Percentiles rank a stretch among this genome's conserved stretches.
Evolutionary conservation across 2,329 filamentous ascomycete species (phyloP).

Genomic region (Cytospora schulzeri): DNA sequence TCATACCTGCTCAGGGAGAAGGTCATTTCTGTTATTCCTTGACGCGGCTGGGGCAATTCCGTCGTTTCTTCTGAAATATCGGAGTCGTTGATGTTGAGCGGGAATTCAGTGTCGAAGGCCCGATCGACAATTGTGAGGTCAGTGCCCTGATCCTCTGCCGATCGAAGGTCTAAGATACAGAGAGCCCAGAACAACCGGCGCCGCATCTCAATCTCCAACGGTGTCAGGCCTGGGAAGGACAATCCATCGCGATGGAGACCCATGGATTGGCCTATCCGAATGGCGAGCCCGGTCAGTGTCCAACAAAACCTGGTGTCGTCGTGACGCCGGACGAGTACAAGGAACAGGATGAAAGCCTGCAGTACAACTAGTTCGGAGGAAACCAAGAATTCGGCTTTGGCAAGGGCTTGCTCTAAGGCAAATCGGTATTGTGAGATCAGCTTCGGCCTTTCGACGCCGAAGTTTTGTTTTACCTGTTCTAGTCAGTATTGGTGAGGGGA

Average conservation of each 20-base stretch:
- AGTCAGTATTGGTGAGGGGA: neutral
- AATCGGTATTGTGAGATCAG: slow-evolving; percentile 53
- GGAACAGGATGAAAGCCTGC: slow-evolving; percentile 63
- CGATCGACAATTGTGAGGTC: slow-evolving; percentile 49
- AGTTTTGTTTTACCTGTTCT: slow-evolving; percentile 52
- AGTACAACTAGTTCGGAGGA: slow-evolving; percentile 61
- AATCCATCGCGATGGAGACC: slow-evolving; percentile 61
- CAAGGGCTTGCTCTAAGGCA: slow-evolving; percentile 60
- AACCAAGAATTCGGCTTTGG: slow-evolving; percentile 62
- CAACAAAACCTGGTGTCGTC: slow-evolving; percentile 59
- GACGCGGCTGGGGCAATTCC: slow-evolving; percentile 48
- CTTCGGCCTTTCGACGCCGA: slow-evolving; percentile 50
- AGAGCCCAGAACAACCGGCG: slow-evolving; percentile 65
- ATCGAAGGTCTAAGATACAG: slow-evolving; percentile 60
- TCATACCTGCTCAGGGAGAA: slow-evolving; percentile 48
- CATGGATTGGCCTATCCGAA: slow-evolving; percentile 56
- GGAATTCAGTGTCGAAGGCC: slow-evolving; percentile 55
- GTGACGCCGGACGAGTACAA: slow-evolving; percentile 54
- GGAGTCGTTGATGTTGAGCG: slow-evolving; percentile 59
- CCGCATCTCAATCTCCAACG: slow-evolving; percentile 65
- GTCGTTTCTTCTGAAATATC: slow-evolving; percentile 53
- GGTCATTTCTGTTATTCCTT: slow-evolving; percentile 57
- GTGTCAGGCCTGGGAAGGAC: slow-evolving; percentile 53
- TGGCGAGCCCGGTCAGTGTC: slow-evolving; percentile 65
- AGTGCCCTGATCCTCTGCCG: slow-evolving; percentile 61